These are phyloP conservation scores for Eleusine coracana DNA, from an alignment of 176 grass and related monocot genomes.

Conservation along the genomic window DNA sequence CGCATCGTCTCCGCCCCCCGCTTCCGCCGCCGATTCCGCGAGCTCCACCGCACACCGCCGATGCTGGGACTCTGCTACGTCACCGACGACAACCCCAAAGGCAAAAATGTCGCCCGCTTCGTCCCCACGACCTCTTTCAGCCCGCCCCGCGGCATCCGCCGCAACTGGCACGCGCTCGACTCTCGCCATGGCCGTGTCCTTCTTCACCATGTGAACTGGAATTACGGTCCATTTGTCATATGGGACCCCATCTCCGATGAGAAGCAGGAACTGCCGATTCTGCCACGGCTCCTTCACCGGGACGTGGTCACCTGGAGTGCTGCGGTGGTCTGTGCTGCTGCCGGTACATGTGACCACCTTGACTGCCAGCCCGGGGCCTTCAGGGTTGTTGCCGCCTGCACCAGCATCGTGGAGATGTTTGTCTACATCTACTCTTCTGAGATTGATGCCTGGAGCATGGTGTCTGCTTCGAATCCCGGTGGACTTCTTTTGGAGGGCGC, in stretches of 20 bases:
- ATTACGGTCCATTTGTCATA: background rate
- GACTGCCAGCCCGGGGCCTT: background rate
- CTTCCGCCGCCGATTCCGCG: background rate
- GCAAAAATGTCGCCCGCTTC: background rate
- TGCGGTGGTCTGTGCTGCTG: background rate
- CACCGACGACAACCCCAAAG: background rate
- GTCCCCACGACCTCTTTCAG: background rate
- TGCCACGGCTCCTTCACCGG: background rate
- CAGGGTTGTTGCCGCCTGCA: background rate
- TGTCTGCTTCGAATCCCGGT: background rate
- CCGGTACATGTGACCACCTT: background rate
- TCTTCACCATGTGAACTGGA: background rate
- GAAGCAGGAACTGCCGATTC: background rate
- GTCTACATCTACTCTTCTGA: background rate
- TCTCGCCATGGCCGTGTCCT: background rate
- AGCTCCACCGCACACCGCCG: background rate
- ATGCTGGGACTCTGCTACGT: background rate
- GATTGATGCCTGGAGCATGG: background rate
- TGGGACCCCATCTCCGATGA: background rate
- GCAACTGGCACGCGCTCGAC: background rate
- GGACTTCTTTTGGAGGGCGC: too few species aligned
- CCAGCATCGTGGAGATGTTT: too few species aligned
- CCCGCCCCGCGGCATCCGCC: background rate
- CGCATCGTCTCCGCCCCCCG: background rate
- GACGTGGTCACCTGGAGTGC: background rate